Conservation (phyloP, 129 eudicot species). For the Pulicaria dysenterica region DNA sequence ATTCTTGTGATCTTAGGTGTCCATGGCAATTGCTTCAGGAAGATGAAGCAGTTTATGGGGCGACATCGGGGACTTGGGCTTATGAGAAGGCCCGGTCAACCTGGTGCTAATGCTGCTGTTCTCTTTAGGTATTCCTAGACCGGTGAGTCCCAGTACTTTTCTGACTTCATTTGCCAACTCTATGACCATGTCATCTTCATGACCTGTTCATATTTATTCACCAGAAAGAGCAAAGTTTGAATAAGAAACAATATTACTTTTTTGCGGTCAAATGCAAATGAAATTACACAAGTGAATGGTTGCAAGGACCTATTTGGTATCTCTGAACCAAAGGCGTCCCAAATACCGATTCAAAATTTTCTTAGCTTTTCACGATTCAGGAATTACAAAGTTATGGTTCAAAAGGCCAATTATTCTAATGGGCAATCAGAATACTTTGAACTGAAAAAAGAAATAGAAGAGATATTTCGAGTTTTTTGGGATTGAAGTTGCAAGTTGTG, state of each 20-base stretch:
- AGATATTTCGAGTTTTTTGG: background rate
- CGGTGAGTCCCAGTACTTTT: conserved; percentile 54
- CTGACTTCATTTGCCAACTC: conserved; percentile 97
- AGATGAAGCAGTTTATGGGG: conserved; percentile 45
- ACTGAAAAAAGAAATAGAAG: too few relatives aligned
- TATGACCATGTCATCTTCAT: conserved; percentile 83
- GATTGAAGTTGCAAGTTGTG: background rate
- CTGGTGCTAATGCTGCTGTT: conserved; percentile 31
- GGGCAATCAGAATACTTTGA: too few relatives aligned
- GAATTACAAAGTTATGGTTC: too few relatives aligned
- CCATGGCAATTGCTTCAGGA: conserved; percentile 70
- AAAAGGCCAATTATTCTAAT: too few relatives aligned
- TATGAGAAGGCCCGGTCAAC: conserved; percentile 46
- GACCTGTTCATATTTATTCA: conserved; percentile 48
- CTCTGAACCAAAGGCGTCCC: too few relatives aligned
- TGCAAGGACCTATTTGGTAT: too few relatives aligned
- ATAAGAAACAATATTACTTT: background rate
- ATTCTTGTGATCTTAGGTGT: conserved; percentile 40
- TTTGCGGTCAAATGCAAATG: too few relatives aligned
- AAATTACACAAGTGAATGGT: too few relatives aligned
- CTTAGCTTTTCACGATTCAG: too few relatives aligned
- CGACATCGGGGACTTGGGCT: conserved; percentile 50
- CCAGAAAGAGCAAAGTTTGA: background rate
- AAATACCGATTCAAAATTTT: too few relatives aligned
- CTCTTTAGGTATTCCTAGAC: conserved; percentile 46